Evolutionary conservation across 208 protist genomes (phyloP), one percentile per base, ranked within the genome.

Genomic region (Trypanosoma cruzi): DNA sequence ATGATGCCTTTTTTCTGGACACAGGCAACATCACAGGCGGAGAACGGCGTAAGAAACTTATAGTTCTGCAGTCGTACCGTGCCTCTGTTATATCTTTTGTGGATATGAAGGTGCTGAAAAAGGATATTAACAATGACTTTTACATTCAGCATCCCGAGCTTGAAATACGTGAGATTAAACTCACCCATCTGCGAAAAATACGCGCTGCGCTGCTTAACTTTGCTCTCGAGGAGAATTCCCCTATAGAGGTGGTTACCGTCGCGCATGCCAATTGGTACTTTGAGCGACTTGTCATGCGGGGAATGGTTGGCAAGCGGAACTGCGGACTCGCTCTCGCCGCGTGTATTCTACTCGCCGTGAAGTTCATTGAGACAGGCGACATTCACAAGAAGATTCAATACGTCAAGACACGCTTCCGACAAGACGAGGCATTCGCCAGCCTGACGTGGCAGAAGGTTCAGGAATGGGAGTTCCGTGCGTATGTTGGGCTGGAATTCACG

Each of bases 181-280:
- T 95, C 52, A 92, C 89, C 1, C 89, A 95, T 70, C 69, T 95
- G 32, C 84, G 86, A 16, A 79, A 82, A 42, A 88, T 92, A 62
- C 82, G 84, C 50, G 71, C 80, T 34, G 85, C 91, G 71, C 73
- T 92, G 52, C 78, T 95, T 34, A 71, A 85, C 56, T 86, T 92
- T 74, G 86, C 79, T 24, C 73, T 95, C 1, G 82, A 91, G 77
- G 79, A 89, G 58, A 74, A 75, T 52, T 86, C 79, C 3, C 79
- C 85, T 22, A 68, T 95, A 28, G 86, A 95, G 64, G 63, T 95
- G 22, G 75, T 75, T 52, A 93, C 89, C 14, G 70, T 85, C 32
- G 86, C 89, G 18, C 77, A 93, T 64, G 89, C 86, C n/a, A 91
- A 92, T 70, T 95, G 89, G 87, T 95, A 95, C 73, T 90, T 92